Evolutionary conservation across 208 protist genomes (phyloP).

Genomic region (Trichomonas tenax): DNA sequence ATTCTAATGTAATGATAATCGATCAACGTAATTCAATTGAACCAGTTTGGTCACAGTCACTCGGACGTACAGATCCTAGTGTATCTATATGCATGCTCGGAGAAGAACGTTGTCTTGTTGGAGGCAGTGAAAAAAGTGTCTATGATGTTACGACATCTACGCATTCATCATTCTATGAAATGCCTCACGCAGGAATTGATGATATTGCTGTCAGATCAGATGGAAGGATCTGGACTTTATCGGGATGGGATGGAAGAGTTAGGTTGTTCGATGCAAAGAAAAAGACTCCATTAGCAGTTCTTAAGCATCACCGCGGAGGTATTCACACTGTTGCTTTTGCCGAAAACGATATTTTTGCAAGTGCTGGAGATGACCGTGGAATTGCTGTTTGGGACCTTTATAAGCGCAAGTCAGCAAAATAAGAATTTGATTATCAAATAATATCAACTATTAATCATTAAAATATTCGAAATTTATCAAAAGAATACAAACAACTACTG

Average conservation of each 20-base stretch:
- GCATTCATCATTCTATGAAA: not conserved
- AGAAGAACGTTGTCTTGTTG: not conserved
- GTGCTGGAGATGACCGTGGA: constrained; percentile 10
- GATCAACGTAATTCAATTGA: not conserved
- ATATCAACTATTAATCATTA: no score
- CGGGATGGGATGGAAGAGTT: constrained; percentile 20
- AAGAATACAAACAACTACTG: no score
- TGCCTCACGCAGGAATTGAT: constrained; percentile 17
- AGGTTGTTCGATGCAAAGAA: constrained; percentile 20
- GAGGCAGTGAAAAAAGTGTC: not conserved
- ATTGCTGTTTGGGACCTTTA: constrained; percentile 21
- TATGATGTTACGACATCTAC: not conserved
- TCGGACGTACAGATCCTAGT: not conserved
- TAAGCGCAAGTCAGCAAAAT: not conserved
- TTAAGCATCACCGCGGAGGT: constrained; percentile 16
- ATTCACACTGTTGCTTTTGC: constrained; percentile 21
- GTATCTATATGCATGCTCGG: not conserved
- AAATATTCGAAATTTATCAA: no score
- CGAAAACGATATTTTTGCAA: not conserved
- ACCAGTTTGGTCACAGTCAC: not conserved
- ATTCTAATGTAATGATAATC: not conserved
- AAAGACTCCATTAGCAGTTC: not conserved
- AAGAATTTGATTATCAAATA: no score
- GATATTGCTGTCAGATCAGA: not conserved
- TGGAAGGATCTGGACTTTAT: not conserved